phyloP scores from a whole-genome alignment of 2,329 filamentous ascomycete species.

The Aspergillus ibericus region DNA sequence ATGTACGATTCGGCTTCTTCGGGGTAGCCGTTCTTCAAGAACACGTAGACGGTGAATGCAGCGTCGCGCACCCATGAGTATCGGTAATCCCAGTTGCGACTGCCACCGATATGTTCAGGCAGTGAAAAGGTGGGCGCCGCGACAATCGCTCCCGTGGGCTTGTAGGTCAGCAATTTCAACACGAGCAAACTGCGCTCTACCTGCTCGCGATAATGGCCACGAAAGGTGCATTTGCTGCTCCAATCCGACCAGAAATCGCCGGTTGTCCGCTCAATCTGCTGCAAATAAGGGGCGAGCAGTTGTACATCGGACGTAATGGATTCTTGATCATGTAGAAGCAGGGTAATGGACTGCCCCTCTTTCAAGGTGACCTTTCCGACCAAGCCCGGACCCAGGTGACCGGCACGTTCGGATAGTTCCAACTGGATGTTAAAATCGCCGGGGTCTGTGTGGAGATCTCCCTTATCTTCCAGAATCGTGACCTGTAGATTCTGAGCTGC shows the following conservation, averaged over 20 bases:
- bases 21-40: constrained; percentile 72
- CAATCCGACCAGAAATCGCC: constrained; percentile 70
- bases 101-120: constrained; percentile 70
- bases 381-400: constrained; percentile 63
- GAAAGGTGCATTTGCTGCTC: constrained; percentile 69
- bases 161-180: constrained; percentile 73
- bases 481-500: background rate
- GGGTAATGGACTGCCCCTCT: constrained; percentile 69
- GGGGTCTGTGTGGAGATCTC: background rate
- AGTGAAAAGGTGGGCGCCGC: constrained; percentile 76
- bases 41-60: constrained; percentile 74
- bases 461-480: background rate
- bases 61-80: constrained; percentile 77
- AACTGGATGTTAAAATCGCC: background rate
- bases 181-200: constrained; percentile 71
- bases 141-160: constrained; percentile 75
- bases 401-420: constrained; percentile 41
- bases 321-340: constrained; percentile 64
- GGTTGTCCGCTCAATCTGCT: constrained; percentile 63
- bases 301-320: constrained; percentile 54
- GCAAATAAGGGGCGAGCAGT: background rate
- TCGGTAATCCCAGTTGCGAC: constrained; percentile 51
- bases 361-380: constrained; percentile 59
- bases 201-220: constrained; percentile 70
- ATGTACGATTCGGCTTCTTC: constrained; percentile 77